Base-by-base conservation (phyloP, 1,284 basidiomycete species). In the Sphagnurus paluster region DNA sequence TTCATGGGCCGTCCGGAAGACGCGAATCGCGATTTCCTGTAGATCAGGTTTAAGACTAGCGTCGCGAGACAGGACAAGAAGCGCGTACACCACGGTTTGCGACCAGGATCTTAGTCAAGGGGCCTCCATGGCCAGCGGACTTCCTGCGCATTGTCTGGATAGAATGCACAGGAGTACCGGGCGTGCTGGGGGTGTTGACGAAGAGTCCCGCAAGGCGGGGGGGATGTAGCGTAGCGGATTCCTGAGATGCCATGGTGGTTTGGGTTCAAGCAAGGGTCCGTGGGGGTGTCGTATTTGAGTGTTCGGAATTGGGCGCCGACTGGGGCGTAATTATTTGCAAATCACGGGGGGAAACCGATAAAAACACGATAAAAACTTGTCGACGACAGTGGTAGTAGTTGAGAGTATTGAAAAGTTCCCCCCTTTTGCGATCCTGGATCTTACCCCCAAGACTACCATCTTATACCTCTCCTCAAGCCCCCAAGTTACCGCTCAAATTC, bases 1-100 rank as follows among this genome's bases (percentile, higher is more conserved):
- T 68, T 99, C 97, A 75, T 99, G 96, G 44, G 97, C 93, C 2
- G 97, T 98, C 63, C 97, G 82, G 80, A 99, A 98, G 42, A 99
- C 94, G 67, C 97, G 90, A 62, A 99, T 95, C 24, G 97, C 97
- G 66, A 99, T 99, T 88, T 99, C 96, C 92, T 95, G 60, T 9
- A 54, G 35, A 35, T 44, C 25, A 25, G 40, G 19, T 42, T 29
- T 36, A 42, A 41, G 44, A 43, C 16, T 28, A 16, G 28, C 30
- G 38, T 33, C 13, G 33, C 17, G 13, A 17, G 43, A 37, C 29
- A 23, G 10, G 40, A 33, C 37, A 54, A 36, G 33, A 75, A 84
- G 32, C 38, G 37, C 52, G 50, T 74, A 93, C 92, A 64, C 95
- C 94, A 60, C 94, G 88, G 71, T 98, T 98, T 49, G 95, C 95